Evolutionary conservation across 305 asterid species (phyloP).

Genomic region (Ruellia speciosa): DNA sequence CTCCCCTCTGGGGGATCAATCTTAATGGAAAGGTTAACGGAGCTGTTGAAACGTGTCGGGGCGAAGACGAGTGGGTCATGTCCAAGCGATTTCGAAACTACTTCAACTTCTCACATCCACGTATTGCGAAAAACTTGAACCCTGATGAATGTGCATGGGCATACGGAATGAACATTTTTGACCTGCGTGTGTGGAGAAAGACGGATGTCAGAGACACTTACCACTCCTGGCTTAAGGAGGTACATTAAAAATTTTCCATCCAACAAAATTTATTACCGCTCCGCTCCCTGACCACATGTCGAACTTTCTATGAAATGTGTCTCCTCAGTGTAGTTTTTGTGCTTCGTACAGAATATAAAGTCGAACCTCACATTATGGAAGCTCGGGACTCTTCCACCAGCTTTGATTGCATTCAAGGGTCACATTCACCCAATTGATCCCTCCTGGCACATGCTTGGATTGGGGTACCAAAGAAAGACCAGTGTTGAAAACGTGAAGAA

Average conservation of each 20-base stretch:
- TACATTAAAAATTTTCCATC: conserved; percentile 22
- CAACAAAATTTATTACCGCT: conserved; percentile 3
- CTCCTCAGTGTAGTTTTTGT: neutral
- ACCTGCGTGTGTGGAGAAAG: conserved; percentile 74
- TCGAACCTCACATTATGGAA: conserved; percentile 18
- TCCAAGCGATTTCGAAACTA: conserved; percentile 83
- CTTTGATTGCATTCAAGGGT: conserved; percentile 15
- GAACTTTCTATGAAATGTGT: neutral
- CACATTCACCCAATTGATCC: conserved; percentile 9
- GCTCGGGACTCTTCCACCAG: conserved; percentile 16
- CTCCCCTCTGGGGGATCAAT: conserved; percentile 87
- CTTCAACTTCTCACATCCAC: conserved; percentile 97
- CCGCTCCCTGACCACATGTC: neutral
- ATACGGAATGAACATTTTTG: conserved; percentile 96
- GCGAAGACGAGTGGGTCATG: conserved; percentile 98
- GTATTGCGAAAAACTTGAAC: conserved; percentile 64
- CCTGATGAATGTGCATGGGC: conserved; percentile 99
- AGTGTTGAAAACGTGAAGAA: conserved; percentile 10
- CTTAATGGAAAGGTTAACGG: conserved; percentile 89
- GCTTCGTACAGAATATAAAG: conserved; percentile 8
- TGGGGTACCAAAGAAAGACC: conserved; percentile 16
- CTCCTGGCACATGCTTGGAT: conserved; percentile 21
- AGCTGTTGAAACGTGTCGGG: conserved; percentile 98
- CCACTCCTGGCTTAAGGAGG: conserved; percentile 96
- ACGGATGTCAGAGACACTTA: conserved; percentile 73